Evolutionary conservation across 1,139 yeast genomes (phyloP), one percentile per base, ranked within the genome.

Genomic region (Saccharomycopsis crataegensis): DNA sequence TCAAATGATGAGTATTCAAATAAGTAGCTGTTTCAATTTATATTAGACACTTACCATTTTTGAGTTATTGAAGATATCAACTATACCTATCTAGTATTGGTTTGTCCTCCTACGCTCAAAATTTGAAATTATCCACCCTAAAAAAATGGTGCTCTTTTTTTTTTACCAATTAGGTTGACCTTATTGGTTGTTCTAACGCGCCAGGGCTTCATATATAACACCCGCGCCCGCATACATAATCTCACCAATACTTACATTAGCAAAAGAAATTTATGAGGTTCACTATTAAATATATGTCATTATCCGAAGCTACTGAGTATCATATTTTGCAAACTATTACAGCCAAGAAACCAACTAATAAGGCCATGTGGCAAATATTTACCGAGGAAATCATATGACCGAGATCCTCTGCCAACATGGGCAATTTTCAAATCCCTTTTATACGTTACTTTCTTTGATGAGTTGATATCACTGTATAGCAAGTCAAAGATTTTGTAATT

Each of bases 401-500:
- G 64, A 1, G 83, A 78, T 0, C 82, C 82, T 2, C 74, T 62
- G 0, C 83, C 83, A 61, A 77, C 74, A 61, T 76, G 78, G 5
- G 69, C 74, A 6, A 75, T 69, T 1, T 68, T 57, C 1, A 75
- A 66, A 54, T 68, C 59, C 42, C 43, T 52, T 16, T 52, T 55
- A 44, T 56, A 46, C 3, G 16, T 38, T 6, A 33, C 66, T 8
- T 48, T 53, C 12, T 58, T 61, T 31, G 59, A 59, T 8, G 62
- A 56, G 46, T 60, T 59, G 33, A 56, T 53, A 8, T 62, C 62
- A 8, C 57, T 48, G 59, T 78, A 79, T 3, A 80, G 65, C 59
- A 82, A 65, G 60, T 82, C 88, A 63, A 76, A 82, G 8, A 82
- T 64, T 41, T 73, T 66, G 62, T 80, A 80, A 61, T 80, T 78